Conservation (phyloP, 139 green algal genomes). For the Chlamydomonas schloesseri region DNA sequence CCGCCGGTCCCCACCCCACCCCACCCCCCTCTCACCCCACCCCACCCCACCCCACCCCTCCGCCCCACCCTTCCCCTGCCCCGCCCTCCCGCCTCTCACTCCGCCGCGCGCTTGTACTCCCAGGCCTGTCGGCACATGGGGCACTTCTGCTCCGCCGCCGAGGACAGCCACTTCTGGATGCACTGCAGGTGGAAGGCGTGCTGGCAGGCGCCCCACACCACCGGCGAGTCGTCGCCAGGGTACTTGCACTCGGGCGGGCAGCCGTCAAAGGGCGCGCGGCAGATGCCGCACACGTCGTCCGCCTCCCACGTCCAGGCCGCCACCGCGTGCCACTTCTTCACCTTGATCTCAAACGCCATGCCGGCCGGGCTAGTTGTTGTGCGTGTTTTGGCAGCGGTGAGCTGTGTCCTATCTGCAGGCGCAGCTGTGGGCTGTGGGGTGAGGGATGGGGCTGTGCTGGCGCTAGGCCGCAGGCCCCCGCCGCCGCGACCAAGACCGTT, state of each 20-base stretch:
- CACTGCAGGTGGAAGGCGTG: slow-evolving; percentile 81
- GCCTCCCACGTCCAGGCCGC: slow-evolving; percentile 79
- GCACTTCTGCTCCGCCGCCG: slow-evolving; percentile 71
- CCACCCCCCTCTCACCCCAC: too few species aligned
- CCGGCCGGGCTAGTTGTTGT: too few species aligned
- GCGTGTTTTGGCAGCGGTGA: too few species aligned
- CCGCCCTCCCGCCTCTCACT: background rate
- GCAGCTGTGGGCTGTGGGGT: too few species aligned
- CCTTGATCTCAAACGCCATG: slow-evolving; percentile 68
- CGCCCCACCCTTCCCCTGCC: too few species aligned
- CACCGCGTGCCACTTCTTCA: slow-evolving; percentile 80
- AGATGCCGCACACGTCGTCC: slow-evolving; percentile 82
- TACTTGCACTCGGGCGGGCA: slow-evolving; percentile 78
- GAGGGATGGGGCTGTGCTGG: too few species aligned
- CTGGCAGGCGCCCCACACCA: slow-evolving; percentile 75
- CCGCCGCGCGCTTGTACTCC: slow-evolving; percentile 69
- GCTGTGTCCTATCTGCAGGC: too few species aligned
- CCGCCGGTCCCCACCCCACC: too few species aligned
- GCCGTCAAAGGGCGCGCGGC: slow-evolving; percentile 71
- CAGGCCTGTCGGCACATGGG: slow-evolving; percentile 74
- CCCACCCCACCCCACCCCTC: too few species aligned
- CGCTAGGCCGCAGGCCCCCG: too few species aligned
- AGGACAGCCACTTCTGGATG: slow-evolving; percentile 79
- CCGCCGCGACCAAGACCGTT: too few species aligned
- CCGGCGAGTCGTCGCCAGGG: slow-evolving; percentile 78